Evolutionary conservation across 192 early-diverging fungal species (phyloP), one percentile per base, ranked within the genome.

Genomic region (Lobosporangium transversale): DNA sequence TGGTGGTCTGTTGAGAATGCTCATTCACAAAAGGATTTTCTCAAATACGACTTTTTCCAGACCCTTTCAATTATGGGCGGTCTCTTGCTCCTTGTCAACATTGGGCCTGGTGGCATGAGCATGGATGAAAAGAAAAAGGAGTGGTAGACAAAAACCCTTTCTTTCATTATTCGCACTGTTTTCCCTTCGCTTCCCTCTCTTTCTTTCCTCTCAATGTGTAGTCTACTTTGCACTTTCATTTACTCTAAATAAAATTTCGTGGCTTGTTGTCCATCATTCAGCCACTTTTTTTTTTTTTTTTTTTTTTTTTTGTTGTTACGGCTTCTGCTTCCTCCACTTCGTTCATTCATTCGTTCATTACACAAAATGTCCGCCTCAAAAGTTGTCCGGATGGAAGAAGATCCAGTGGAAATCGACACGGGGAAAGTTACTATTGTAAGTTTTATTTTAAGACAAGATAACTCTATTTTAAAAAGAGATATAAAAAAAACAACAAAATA

Each of bases 21-120:
- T 48, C 92, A 92, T 51, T 88, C 89, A 8, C 90, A 93, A 69
- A 83, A 91, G 74, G 95, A 98, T 60, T 98, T 96, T 80, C 89
- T 96, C 64, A 93, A 96, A 75, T 98, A 97, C 79, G 97, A 98
- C 84, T 98, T 98, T 79, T 98, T 97, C 90, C 97, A 98, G 82
- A 98, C 93, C 1, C 82, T 97, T 51, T 94, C 92, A 14, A 96
- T 97, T 84, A 89, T 94, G 88, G 97, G 97, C 53, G 97, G 97
- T 40, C 94, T 98, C 76, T 84, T 98, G 35, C 82, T 98, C 48
- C 87, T 98, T 24, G 92, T 94, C 70, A 98, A 93, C 73, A 86
- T 97, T 50, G 96, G 95, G 50, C 90, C 89, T 36, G 95, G 96
- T 62, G 94, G 94, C 55, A 88, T 96, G 68, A 95, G 94, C 42